Conservation (phyloP, 2,329 filamentous ascomycete species). For the Colletotrichum zoysiae region DNA sequence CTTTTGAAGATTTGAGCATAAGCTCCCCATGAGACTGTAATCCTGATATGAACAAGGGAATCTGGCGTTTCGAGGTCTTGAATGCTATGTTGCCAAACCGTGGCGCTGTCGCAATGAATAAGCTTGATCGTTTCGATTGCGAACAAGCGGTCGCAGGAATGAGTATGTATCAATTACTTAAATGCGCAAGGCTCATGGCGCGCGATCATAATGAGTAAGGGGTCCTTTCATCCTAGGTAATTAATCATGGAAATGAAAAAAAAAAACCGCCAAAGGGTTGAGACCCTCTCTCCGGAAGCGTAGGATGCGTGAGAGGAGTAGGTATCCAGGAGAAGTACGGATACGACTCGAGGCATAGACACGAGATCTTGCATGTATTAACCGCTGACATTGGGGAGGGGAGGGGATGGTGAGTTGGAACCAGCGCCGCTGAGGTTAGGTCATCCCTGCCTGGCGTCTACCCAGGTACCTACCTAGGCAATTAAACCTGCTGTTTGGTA, state of each 20-base stretch:
- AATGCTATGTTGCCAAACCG: neutral
- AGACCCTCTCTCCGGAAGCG: neutral
- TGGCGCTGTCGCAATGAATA: slow-evolving; percentile 8
- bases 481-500: no score
- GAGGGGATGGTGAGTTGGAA: neutral
- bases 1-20: slow-evolving; percentile 42
- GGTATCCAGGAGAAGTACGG: neutral
- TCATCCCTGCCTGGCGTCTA: slow-evolving; percentile 1
- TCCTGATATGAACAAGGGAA: neutral
- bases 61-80: neutral
- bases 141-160: neutral
- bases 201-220: slow-evolving; percentile 3
- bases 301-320: neutral
- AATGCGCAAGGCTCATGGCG: slow-evolving; percentile 7
- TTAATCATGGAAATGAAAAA: neutral
- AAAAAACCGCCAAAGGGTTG: neutral
- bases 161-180: slow-evolving; percentile 9
- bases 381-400: neutral
- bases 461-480: no score
- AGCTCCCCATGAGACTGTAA: slow-evolving; percentile 35
- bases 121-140: neutral
- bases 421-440: neutral
- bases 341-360: neutral
- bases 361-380: neutral
- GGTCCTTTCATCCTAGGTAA: neutral